Percentiles rank a stretch among this genome's conserved stretches.
Conservation (phyloP, 169 alveolate species). For the Plasmodium inui region DNA sequence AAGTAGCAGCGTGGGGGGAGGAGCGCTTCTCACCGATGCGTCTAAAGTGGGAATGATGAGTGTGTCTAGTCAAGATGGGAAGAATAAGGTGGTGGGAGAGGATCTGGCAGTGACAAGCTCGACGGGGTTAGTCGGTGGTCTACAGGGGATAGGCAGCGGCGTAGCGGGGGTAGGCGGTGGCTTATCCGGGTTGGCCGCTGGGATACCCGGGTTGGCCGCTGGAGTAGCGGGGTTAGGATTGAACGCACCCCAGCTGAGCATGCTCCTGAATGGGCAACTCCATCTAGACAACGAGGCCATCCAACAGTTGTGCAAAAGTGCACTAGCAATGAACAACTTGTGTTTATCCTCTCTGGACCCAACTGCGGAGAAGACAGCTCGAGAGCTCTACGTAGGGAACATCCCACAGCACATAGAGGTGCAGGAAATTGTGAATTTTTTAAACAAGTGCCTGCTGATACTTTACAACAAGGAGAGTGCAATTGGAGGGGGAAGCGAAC, state of each 20-base stretch:
- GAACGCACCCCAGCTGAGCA: constrained; percentile 17
- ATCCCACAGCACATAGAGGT: constrained; percentile 84
- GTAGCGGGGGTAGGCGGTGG: neutral
- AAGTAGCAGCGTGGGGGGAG: neutral
- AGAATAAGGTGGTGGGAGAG: neutral
- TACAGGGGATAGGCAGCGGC: no score
- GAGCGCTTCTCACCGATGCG: neutral
- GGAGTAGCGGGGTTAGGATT: neutral
- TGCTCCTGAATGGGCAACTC: constrained; percentile 28
- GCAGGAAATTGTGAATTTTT: constrained; percentile 83
- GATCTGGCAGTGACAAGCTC: neutral
- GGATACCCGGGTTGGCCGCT: neutral
- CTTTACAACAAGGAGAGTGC: constrained; percentile 82
- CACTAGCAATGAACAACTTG: constrained; percentile 13
- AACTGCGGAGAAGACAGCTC: constrained; percentile 78
- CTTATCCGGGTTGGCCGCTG: no score
- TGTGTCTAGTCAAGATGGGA: neutral
- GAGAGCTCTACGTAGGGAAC: constrained; percentile 89
- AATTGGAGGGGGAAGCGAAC: neutral
- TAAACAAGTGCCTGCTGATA: constrained; percentile 82
- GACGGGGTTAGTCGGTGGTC: neutral
- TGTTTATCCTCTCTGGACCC: constrained; percentile 38
- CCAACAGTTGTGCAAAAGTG: constrained; percentile 26
- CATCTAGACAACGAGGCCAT: constrained; percentile 6
- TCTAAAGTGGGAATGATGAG: neutral